These are phyloP conservation scores for Grifola frondosa DNA, from an alignment of 1,284 basidiomycete species.

Conservation along the genomic window DNA sequence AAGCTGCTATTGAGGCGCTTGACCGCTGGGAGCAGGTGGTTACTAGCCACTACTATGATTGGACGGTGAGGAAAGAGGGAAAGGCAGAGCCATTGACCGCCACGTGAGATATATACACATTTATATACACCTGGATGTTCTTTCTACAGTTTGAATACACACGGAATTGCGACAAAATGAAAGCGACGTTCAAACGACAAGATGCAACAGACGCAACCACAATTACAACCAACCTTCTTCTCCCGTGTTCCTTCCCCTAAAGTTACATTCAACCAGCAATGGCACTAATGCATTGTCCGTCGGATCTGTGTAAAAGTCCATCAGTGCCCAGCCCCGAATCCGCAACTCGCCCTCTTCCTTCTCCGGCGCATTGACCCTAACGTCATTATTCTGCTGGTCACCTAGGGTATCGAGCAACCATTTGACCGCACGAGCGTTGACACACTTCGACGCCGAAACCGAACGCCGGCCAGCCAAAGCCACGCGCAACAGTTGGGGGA, in stretches of 20 bases:
- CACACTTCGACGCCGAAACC: slow-evolving; percentile 79
- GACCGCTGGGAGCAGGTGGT: slow-evolving; percentile 54
- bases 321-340: slow-evolving; percentile 68
- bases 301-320: slow-evolving; percentile 71
- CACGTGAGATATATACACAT: not conserved
- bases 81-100: slow-evolving; percentile 9
- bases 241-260: slow-evolving; percentile 46
- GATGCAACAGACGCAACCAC: not conserved
- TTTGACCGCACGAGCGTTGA: slow-evolving; percentile 69
- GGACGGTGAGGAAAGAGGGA: slow-evolving; percentile 27
- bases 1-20: slow-evolving; percentile 64
- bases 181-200: no score
- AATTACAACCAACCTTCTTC: slow-evolving; percentile 46
- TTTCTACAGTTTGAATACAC: no score
- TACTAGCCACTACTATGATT: slow-evolving; percentile 25
- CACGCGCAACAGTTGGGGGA: slow-evolving; percentile 72
- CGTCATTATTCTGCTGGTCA: slow-evolving; percentile 12
- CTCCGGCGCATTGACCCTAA: slow-evolving; percentile 1
- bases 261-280: slow-evolving; percentile 77
- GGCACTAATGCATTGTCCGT: slow-evolving; percentile 50
- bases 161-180: no score
- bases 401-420: slow-evolving; percentile 65
- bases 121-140: not conserved
- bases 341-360: slow-evolving; percentile 32
- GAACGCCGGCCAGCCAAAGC: slow-evolving; percentile 75